Percentiles rank a stretch among this genome's conserved stretches.
phyloP scores from a whole-genome alignment of 2,329 filamentous ascomycete genomes.

The Neopestalotiopsis sp. region DNA sequence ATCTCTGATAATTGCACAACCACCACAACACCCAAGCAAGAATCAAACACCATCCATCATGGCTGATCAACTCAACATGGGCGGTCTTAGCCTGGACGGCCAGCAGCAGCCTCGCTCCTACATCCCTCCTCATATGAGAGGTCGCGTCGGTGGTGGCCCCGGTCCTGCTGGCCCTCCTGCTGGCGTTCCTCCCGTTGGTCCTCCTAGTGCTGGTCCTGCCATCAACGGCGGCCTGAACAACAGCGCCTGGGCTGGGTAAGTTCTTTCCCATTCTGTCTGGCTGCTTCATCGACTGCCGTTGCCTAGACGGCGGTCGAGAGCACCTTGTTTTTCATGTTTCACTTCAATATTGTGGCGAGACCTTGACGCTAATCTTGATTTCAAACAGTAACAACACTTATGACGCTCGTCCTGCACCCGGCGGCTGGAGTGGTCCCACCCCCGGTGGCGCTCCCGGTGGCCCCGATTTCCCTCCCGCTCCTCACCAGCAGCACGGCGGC shows the following conservation, averaged over 20 bases:
- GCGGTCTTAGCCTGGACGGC: conserved; percentile 69
- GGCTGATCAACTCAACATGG: conserved; percentile 87
- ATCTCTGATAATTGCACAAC: conserved; percentile 18
- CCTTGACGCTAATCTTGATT: neutral
- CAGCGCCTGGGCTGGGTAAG: conserved; percentile 70
- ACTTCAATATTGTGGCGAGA: conserved; percentile 30
- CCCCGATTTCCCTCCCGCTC: conserved; percentile 27
- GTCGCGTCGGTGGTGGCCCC: conserved; percentile 49
- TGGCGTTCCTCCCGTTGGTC: conserved; percentile 29
- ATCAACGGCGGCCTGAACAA: conserved; percentile 60
- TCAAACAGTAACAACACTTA: conserved; percentile 52
- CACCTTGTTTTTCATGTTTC: neutral
- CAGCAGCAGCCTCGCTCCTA: conserved; percentile 67
- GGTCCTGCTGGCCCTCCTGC: conserved; percentile 32
- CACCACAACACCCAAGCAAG: neutral
- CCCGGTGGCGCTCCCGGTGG: conserved; percentile 41
- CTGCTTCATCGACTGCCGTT: neutral
- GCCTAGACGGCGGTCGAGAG: neutral
- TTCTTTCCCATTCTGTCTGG: conserved; percentile 23
- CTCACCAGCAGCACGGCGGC: conserved; percentile 12
- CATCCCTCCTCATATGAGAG: conserved; percentile 85
- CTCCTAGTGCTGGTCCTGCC: conserved; percentile 38
- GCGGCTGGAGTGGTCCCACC: conserved; percentile 37
- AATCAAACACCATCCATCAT: conserved; percentile 49
- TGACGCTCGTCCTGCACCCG: conserved; percentile 43